Evolutionary conservation across 106 monocot species (phyloP), one percentile per base, ranked within the genome.

Genomic region (Dendrobium officinale): DNA sequence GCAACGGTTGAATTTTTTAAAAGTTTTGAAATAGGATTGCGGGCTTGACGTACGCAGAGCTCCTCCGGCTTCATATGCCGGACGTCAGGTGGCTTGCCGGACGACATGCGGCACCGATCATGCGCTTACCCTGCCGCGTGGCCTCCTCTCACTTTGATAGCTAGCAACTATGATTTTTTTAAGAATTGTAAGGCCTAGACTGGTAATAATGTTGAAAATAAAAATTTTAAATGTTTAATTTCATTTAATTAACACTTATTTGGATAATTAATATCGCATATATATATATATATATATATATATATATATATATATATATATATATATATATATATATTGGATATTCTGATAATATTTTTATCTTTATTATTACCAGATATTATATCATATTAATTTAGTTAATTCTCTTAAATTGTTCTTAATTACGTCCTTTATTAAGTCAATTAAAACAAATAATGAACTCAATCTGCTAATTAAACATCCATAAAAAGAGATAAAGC

Each of bases 21-120:
- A 31, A 27, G 0, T 13, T 4, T 43, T 19, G 43, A 43, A 15
- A 5, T 31, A 27, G 72, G 33, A 4, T 27, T 37, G 72, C 9
- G 33, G 37, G 15, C 29, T 33, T 37, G 11, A 3, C 72, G 31
- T 72, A 13, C 72, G 72, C 72, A 13, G 15, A 11, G 15, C 1
- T 74, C 74, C 19, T 19, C 41, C n/a, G 61, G 42, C 74, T 17
- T 33, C 74, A 19, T 74, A 5, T 41, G 74, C 74, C 74, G 43
- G 74, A 74, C 16, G 74, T 19, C 10, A 33, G 74, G 40, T 42
- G 42, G 19, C 42, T 42, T 43, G 74, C 74, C 74, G 74, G 74
- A 74, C 42, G 42, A 74, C 74, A 74, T 43, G 74, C 74, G 74
- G 42, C 74, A 43, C 74, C 33, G 42, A 74, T 74, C 43, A 74